Percentiles rank a stretch among this genome's conserved stretches.
phyloP scores from a whole-genome alignment of 164 flowering plant species.

The Vitis cinerea region DNA sequence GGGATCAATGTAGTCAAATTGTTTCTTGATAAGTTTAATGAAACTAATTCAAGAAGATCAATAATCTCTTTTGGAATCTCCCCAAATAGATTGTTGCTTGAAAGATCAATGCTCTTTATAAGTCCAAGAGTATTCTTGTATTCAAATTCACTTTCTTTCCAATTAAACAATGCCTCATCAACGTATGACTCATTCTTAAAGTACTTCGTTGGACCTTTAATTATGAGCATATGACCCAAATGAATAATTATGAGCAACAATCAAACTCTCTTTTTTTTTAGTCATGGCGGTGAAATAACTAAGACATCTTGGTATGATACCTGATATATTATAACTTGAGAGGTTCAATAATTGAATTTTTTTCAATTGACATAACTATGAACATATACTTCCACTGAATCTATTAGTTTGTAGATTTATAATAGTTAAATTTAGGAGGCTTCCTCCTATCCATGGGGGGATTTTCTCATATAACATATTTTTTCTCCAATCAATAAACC shows the following conservation, averaged over 20 bases:
- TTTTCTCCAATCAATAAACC: too few species aligned
- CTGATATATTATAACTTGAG: too few species aligned
- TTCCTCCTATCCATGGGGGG: background rate
- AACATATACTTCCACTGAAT: conserved; percentile 27
- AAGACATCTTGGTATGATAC: too few species aligned
- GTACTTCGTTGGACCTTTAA: too few species aligned
- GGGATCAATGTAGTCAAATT: too few species aligned
- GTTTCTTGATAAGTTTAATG: too few species aligned
- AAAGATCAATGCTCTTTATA: conserved; percentile 1
- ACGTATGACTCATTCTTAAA: background rate
- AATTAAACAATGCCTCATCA: background rate
- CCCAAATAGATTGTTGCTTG: conserved; percentile 4
- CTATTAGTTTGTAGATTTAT: conserved; percentile 26
- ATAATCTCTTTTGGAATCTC: conserved; percentile 15
- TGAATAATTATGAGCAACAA: too few species aligned
- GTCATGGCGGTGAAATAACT: too few species aligned
- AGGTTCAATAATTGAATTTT: too few species aligned
- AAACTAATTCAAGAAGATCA: background rate
- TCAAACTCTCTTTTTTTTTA: too few species aligned
- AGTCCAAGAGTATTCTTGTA: conserved; percentile 1
- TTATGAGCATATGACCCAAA: too few species aligned
- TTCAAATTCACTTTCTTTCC: conserved; percentile 17
- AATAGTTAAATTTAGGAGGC: background rate
- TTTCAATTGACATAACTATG: conserved; percentile 15
- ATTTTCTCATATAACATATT: too few species aligned